Conservation (phyloP, 441 rosid species). For the Pelargonium fulgidum region DNA sequence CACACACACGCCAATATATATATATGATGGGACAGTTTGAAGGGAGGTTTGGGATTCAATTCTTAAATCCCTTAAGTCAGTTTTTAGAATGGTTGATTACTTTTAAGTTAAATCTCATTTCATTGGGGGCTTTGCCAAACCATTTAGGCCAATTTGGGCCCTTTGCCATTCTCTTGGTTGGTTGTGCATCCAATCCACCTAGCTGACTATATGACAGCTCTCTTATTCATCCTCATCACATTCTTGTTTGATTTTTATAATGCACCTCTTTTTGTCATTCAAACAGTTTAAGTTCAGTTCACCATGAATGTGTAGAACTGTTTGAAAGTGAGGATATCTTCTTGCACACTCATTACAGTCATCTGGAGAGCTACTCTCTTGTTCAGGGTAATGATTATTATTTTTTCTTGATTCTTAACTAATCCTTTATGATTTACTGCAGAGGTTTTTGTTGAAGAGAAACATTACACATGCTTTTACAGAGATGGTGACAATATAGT, state of each 20-base stretch:
- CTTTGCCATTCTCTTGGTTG: neutral
- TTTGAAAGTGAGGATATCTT: neutral
- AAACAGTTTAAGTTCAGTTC: neutral
- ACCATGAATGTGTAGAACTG: neutral
- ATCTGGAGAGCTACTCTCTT: neutral
- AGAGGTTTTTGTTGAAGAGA: conserved; percentile 84
- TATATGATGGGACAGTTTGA: too few species aligned
- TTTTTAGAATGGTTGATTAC: too few species aligned
- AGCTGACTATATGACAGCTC: neutral
- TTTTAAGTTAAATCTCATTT: too few species aligned
- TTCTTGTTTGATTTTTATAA: neutral
- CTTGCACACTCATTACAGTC: neutral
- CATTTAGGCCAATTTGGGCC: neutral
- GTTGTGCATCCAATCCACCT: neutral
- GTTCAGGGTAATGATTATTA: neutral
- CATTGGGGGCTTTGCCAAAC: too few species aligned
- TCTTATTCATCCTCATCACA: neutral
- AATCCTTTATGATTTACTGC: conserved; percentile 25
- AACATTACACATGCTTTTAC: conserved; percentile 68
- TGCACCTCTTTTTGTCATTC: neutral
- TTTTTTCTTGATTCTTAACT: conserved; percentile 2
- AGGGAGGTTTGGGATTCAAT: too few species aligned
- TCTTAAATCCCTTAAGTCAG: too few species aligned
- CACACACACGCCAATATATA: too few species aligned
- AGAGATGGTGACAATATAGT: conserved; percentile 52